A percentile compares a stretch with the other conserved stretches of the same genome.
phyloP scores from a whole-genome alignment of 805 yeast species.

The Zygosaccharomyces siamensis region DNA sequence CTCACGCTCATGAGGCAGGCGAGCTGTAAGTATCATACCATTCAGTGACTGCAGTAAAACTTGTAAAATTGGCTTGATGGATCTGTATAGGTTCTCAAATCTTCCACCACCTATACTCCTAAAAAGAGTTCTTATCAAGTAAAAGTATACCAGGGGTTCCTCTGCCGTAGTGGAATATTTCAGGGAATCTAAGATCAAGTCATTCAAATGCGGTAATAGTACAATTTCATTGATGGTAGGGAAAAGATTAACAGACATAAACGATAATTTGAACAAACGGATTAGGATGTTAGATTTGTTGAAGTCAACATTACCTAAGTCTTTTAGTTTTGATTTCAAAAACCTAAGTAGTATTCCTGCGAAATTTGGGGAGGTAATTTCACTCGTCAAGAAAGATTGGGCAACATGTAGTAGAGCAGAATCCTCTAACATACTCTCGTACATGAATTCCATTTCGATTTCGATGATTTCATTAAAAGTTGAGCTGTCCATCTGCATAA shows the following conservation, averaged over 20 bases:
- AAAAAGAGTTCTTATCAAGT: slow-evolving; percentile 81
- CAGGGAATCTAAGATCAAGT: slow-evolving; percentile 74
- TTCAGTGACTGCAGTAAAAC: slow-evolving; percentile 81
- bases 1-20: slow-evolving; percentile 86
- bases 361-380: slow-evolving; percentile 88
- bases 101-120: slow-evolving; percentile 96
- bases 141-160: slow-evolving; percentile 87
- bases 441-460: slow-evolving; percentile 70
- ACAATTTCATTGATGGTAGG: slow-evolving; percentile 86
- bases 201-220: slow-evolving; percentile 79
- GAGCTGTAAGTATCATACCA: slow-evolving; percentile 73
- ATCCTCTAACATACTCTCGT: slow-evolving; percentile 73
- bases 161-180: slow-evolving; percentile 76
- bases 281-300: slow-evolving; percentile 75
- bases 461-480: slow-evolving; percentile 90
- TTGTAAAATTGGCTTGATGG: slow-evolving; percentile 86
- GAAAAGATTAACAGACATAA: slow-evolving; percentile 91
- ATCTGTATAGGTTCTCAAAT: slow-evolving; percentile 87
- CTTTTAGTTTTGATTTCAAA: slow-evolving; percentile 64
- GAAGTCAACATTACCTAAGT: slow-evolving; percentile 75
- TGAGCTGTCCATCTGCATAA: slow-evolving; percentile 90
- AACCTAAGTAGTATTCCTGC: slow-evolving; percentile 78
- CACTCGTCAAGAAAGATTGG: slow-evolving; percentile 89
- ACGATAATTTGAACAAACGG: slow-evolving; percentile 83
- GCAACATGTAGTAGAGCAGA: slow-evolving; percentile 87